A percentile compares a stretch with the other conserved stretches of the same genome.
Evolutionary conservation across 2,329 filamentous ascomycete genomes (phyloP).

Genomic region (Acrocalymma vagum): DNA sequence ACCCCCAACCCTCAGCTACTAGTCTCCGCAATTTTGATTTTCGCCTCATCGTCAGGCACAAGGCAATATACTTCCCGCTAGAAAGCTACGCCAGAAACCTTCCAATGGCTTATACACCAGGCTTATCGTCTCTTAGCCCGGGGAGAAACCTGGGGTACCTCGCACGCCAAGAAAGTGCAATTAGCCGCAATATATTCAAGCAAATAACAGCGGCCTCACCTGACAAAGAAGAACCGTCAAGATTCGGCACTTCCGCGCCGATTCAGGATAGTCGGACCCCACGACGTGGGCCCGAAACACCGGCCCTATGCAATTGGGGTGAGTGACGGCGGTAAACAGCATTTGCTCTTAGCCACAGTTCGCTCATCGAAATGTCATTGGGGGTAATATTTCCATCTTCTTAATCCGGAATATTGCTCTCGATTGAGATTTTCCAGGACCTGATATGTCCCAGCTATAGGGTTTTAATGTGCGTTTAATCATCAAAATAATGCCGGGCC

Average conservation of each 20-base stretch:
- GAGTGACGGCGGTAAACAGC: too few relatives aligned
- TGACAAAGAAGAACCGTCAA: constrained; percentile 16
- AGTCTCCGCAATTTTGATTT: too few relatives aligned
- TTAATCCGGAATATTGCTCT: constrained; percentile 4
- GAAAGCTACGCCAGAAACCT: too few relatives aligned
- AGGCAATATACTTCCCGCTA: too few relatives aligned
- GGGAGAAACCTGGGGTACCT: too few relatives aligned
- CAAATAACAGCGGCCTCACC: constrained; percentile 13
- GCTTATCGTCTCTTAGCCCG: neutral
- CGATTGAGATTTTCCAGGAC: neutral
- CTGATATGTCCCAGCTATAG: neutral
- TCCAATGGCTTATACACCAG: too few relatives aligned
- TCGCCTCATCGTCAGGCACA: too few relatives aligned
- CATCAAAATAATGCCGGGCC: constrained; percentile 1
- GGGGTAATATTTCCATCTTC: constrained; percentile 6
- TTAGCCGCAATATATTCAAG: constrained; percentile 16
- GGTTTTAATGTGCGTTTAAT: neutral
- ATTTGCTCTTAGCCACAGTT: too few relatives aligned
- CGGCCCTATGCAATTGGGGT: constrained; percentile 10
- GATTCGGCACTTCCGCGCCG: constrained; percentile 14
- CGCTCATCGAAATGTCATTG: too few relatives aligned
- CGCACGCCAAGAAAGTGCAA: constrained; percentile 7
- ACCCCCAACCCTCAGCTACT: too few relatives aligned
- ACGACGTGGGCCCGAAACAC: constrained; percentile 16
- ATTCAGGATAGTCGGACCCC: neutral